Conservation (phyloP, 345 rosid species). For the Cochlearia excelsa region DNA sequence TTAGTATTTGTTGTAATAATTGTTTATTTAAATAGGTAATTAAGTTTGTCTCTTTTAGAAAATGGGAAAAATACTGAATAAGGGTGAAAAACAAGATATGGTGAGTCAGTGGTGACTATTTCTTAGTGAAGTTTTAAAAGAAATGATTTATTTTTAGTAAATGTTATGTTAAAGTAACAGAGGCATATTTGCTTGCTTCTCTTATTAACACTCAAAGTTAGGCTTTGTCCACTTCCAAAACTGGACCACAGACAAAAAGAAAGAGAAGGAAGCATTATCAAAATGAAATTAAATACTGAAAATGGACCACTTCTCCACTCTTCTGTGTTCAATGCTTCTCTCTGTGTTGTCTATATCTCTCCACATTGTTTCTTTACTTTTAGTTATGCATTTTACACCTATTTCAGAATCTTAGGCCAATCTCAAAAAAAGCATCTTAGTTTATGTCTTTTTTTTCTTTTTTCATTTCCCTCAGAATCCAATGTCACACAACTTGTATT, state of each 20-base stretch:
- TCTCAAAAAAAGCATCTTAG: no score
- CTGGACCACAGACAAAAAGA: constrained; percentile 33
- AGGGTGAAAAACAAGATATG: no score
- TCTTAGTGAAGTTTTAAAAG: no score
- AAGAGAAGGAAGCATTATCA: constrained; percentile 26
- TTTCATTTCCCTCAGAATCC: no score
- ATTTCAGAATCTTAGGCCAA: not conserved
- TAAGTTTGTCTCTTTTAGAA: no score
- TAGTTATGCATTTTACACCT: not conserved
- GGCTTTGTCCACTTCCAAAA: constrained; percentile 33
- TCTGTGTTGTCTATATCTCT: constrained; percentile 32
- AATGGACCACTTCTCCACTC: constrained; percentile 40
- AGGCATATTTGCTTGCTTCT: constrained; percentile 14
- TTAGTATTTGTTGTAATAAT: no score
- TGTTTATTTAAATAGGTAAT: no score
- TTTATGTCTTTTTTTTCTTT: no score
- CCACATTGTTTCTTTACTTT: constrained; percentile 36
- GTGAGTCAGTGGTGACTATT: no score
- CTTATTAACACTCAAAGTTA: constrained; percentile 31
- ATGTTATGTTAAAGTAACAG: constrained; percentile 1
- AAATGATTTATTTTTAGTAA: no score
- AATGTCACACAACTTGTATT: no score
- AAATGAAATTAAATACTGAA: constrained; percentile 31
- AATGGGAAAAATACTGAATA: no score
- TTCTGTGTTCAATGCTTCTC: constrained; percentile 30